Percentiles rank a stretch among this genome's conserved stretches.
These are phyloP conservation scores for Pulveroboletus sp. DNA, from an alignment of 768 basidiomycete species.

Conservation along the genomic window DNA sequence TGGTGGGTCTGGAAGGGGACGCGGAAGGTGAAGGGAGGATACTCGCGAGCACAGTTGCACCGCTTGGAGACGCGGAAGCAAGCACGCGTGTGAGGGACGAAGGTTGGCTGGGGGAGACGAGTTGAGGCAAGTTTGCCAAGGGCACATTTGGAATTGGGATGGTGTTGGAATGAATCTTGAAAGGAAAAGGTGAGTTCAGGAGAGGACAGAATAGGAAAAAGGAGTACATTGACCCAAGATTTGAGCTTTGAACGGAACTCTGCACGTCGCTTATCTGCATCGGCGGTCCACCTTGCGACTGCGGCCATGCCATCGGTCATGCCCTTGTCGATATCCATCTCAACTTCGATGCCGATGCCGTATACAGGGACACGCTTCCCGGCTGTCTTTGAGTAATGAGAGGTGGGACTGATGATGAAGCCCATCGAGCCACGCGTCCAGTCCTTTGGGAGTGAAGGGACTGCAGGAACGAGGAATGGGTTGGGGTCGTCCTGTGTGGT, in stretches of 20 bases:
- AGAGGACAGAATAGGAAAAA: neutral
- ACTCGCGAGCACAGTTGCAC: conserved; percentile 29
- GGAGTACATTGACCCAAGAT: conserved; percentile 55
- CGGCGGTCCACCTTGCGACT: conserved; percentile 82
- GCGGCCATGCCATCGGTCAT: conserved; percentile 84
- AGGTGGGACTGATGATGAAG: conserved; percentile 65
- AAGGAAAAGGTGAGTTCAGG: conserved; percentile 10
- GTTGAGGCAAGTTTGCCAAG: conserved; percentile 57
- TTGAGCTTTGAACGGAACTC: conserved; percentile 57
- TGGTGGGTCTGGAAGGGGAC: conserved; percentile 37
- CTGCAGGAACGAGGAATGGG: conserved; percentile 56
- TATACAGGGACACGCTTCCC: conserved; percentile 73
- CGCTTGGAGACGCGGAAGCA: conserved; percentile 72
- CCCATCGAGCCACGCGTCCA: conserved; percentile 84
- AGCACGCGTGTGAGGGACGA: conserved; percentile 68
- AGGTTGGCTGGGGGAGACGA: conserved; percentile 48
- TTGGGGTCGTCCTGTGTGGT: conserved; percentile 55
- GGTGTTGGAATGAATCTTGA: conserved; percentile 47
- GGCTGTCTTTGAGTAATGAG: conserved; percentile 61
- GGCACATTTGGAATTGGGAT: conserved; percentile 54
- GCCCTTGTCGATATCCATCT: conserved; percentile 77
- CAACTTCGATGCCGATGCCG: conserved; percentile 83
- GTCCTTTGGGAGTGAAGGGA: conserved; percentile 43
- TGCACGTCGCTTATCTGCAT: conserved; percentile 53
- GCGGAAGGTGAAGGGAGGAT: conserved; percentile 36